phyloP scores from a whole-genome alignment of 2,329 filamentous ascomycete species.

The Coleophoma crateriformis region DNA sequence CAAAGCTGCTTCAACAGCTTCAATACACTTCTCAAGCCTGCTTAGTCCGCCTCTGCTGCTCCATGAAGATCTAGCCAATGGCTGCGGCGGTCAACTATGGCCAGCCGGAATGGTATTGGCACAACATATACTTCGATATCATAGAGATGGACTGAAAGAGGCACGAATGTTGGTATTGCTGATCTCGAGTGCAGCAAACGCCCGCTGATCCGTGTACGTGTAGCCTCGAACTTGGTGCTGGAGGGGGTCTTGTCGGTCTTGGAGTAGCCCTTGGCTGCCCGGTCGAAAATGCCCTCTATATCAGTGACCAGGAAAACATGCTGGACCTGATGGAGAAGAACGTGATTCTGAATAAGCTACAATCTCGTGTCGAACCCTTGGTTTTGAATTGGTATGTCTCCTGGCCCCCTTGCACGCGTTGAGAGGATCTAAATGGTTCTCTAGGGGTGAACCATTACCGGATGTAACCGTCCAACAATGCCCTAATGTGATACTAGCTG shows the following conservation, averaged over 20 bases:
- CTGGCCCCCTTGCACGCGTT: slow-evolving; percentile 3
- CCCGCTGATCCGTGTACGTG: neutral
- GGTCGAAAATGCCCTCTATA: slow-evolving; percentile 53
- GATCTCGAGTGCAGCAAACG: no score
- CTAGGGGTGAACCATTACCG: slow-evolving; percentile 56
- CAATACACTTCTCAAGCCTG: slow-evolving; percentile 66
- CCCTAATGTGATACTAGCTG: slow-evolving; percentile 83
- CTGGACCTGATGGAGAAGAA: slow-evolving; percentile 80
- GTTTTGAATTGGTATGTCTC: slow-evolving; percentile 72
- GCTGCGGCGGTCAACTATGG: slow-evolving; percentile 93
- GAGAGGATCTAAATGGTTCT: slow-evolving; percentile 1
- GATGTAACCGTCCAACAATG: slow-evolving; percentile 45
- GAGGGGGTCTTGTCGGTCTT: slow-evolving; percentile 78
- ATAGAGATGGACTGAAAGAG: slow-evolving; percentile 53
- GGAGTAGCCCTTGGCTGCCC: slow-evolving; percentile 52
- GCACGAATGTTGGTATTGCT: slow-evolving; percentile 61
- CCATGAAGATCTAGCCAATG: slow-evolving; percentile 78
- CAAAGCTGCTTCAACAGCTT: slow-evolving; percentile 47
- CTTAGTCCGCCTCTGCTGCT: slow-evolving; percentile 66
- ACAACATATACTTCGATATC: slow-evolving; percentile 77
- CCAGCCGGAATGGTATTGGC: slow-evolving; percentile 85
- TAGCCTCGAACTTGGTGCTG: slow-evolving; percentile 87
- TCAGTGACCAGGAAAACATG: slow-evolving; percentile 90
- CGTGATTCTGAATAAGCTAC: slow-evolving; percentile 71
- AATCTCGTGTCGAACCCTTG: slow-evolving; percentile 55